A percentile compares a stretch with the other conserved stretches of the same genome.
These are phyloP conservation scores for Vachellia collinsii DNA, from an alignment of 306 rosid species.

Conservation along the genomic window DNA sequence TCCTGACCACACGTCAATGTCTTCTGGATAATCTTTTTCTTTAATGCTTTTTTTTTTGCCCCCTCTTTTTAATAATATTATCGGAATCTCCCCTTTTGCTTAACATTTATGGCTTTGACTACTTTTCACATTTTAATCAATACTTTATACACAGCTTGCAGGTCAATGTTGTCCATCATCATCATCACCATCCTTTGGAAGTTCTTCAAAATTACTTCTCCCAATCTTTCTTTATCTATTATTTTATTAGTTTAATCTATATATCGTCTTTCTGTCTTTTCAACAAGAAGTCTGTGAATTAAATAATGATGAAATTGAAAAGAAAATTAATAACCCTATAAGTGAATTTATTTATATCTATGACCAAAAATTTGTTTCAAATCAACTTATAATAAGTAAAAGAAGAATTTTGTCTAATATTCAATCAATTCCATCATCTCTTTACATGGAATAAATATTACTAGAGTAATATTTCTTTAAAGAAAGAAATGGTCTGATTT, in stretches of 20 bases:
- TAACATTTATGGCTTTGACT: not conserved
- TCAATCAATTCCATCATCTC: not conserved
- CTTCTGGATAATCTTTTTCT: not conserved
- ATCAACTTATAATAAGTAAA: too few relatives aligned
- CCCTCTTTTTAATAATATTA: not conserved
- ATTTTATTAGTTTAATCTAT: not conserved
- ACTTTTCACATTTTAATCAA: not conserved
- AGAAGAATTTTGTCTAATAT: not conserved
- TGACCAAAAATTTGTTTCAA: too few relatives aligned
- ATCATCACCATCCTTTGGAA: not conserved
- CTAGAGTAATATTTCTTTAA: not conserved
- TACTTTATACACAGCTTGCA: not conserved
- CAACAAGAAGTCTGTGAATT: too few relatives aligned
- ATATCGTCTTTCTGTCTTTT: too few relatives aligned
- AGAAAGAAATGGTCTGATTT: not conserved
- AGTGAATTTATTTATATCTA: too few relatives aligned
- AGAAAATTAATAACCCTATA: too few relatives aligned
- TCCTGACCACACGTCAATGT: slow-evolving; percentile 23
- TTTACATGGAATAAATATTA: not conserved
- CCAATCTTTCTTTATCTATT: not conserved
- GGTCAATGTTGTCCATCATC: not conserved
- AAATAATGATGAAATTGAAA: too few relatives aligned
- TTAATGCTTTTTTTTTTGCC: not conserved
- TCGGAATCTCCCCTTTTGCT: slow-evolving; percentile 5
- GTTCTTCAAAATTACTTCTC: not conserved